A percentile compares a stretch with the other conserved stretches of the same genome.
phyloP scores from a whole-genome alignment of 2,329 filamentous ascomycete species.

The Daldinia sp. region DNA sequence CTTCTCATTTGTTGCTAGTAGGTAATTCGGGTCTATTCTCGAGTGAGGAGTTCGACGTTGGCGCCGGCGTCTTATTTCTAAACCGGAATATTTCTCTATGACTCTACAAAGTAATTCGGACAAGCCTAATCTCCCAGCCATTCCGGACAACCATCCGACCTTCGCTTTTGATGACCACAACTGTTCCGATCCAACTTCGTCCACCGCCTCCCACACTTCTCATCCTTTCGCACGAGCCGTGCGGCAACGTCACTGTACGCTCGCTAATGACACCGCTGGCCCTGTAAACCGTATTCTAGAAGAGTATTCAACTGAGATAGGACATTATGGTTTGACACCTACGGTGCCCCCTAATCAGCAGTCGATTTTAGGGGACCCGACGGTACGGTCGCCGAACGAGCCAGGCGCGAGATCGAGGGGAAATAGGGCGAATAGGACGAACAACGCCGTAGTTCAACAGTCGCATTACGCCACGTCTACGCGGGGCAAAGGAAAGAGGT shows the following conservation, averaged over 20 bases:
- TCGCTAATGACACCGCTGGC: conserved; percentile 44
- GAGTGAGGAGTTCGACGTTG: conserved; percentile 42
- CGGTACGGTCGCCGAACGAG: conserved; percentile 37
- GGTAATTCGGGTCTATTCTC: conserved; percentile 43
- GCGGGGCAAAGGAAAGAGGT: conserved; percentile 44
- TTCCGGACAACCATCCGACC: conserved; percentile 43
- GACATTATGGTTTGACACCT: conserved; percentile 51
- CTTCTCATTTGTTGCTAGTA: conserved; percentile 44
- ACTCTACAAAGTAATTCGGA: conserved; percentile 47
- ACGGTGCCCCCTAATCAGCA: conserved; percentile 39
- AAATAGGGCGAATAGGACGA: conserved; percentile 17
- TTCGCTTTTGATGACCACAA: conserved; percentile 41
- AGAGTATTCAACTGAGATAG: conserved; percentile 47
- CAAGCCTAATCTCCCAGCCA: conserved; percentile 44
- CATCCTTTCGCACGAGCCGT: conserved; percentile 41
- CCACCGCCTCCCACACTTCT: conserved; percentile 38
- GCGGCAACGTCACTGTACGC: conserved; percentile 42
- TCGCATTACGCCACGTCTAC: conserved; percentile 34
- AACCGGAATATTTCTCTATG: conserved; percentile 49
- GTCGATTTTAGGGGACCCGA: conserved; percentile 37
- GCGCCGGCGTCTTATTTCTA: conserved; percentile 28
- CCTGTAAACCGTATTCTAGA: conserved; percentile 43
- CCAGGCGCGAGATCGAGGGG: conserved; percentile 26
- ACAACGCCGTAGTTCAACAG: conserved; percentile 35
- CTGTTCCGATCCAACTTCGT: conserved; percentile 41